These are phyloP conservation scores for Curvularia verruculosa DNA, from an alignment of 2,329 filamentous ascomycete genomes.

Conservation along the genomic window DNA sequence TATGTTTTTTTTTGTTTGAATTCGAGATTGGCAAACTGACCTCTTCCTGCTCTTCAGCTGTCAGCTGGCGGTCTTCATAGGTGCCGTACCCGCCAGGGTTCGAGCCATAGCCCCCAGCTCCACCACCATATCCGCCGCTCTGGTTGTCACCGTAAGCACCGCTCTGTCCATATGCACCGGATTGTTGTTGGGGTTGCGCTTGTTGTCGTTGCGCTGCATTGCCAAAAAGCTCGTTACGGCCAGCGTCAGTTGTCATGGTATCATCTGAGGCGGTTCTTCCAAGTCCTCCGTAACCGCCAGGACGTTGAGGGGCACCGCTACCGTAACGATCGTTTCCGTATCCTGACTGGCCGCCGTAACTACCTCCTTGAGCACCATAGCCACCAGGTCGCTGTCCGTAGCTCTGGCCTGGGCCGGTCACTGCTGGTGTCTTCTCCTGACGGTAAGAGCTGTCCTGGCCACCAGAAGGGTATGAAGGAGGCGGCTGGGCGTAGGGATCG, in stretches of 20 bases:
- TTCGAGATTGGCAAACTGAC: not conserved
- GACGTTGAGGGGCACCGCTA: constrained; percentile 46
- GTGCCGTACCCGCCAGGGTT: constrained; percentile 50
- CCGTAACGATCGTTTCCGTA: constrained; percentile 58
- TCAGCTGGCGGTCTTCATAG: constrained; percentile 76
- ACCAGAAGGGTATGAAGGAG: constrained; percentile 47
- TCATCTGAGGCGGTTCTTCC: constrained; percentile 48
- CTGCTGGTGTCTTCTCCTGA: constrained; percentile 54
- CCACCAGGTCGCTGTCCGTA: constrained; percentile 46
- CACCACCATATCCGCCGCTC: constrained; percentile 30
- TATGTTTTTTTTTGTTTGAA: not conserved
- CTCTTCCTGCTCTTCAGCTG: constrained; percentile 77
- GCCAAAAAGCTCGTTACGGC: constrained; percentile 70
- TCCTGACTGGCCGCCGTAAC: constrained; percentile 40
- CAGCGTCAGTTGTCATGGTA: constrained; percentile 56
- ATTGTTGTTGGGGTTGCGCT: constrained; percentile 47
- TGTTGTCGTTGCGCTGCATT: constrained; percentile 59
- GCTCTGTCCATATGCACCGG: constrained; percentile 22
- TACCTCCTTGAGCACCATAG: constrained; percentile 37
- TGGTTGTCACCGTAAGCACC: constrained; percentile 31
- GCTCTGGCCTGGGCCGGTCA: constrained; percentile 49
- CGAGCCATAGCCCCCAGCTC: constrained; percentile 29
- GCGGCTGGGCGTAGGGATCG: constrained; percentile 60
- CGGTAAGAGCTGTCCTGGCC: constrained; percentile 43
- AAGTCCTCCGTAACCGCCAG: constrained; percentile 51